Conservation (phyloP, 2,329 filamentous ascomycete genomes). For the Colletotrichum magnum region DNA sequence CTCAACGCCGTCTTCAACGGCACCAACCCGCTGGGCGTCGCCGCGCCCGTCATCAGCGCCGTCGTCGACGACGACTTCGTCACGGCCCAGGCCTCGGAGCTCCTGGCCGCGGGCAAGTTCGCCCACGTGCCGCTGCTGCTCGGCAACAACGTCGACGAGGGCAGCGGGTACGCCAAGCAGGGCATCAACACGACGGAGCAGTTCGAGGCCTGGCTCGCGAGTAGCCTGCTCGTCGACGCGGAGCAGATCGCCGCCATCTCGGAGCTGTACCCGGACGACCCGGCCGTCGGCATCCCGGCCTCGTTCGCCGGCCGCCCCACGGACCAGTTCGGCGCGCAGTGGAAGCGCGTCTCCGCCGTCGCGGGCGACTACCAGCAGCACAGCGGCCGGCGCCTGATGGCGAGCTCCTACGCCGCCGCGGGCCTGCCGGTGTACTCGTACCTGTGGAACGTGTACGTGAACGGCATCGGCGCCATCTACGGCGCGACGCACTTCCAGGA, state of each 20-base stretch:
- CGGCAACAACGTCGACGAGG: constrained; percentile 77
- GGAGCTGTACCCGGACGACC: constrained; percentile 65
- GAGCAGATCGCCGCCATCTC: constrained; percentile 45
- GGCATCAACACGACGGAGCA: constrained; percentile 69
- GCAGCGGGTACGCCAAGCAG: constrained; percentile 70
- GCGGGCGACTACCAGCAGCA: constrained; percentile 72
- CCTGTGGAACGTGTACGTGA: constrained; percentile 58
- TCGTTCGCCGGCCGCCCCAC: constrained; percentile 51
- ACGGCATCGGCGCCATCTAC: constrained; percentile 37
- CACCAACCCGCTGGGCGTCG: constrained; percentile 56
- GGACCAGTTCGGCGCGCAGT: constrained; percentile 75
- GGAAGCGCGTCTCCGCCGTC: constrained; percentile 74
- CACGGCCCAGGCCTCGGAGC: constrained; percentile 59
- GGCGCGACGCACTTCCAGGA: constrained; percentile 49
- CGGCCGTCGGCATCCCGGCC: constrained; percentile 65
- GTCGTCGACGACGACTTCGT: constrained; percentile 58
- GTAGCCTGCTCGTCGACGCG: constrained; percentile 51
- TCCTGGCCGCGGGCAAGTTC: constrained; percentile 70
- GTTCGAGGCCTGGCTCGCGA: constrained; percentile 58
- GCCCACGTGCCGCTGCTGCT: constrained; percentile 75
- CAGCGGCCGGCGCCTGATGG: constrained; percentile 66
- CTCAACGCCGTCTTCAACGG: constrained; percentile 63
- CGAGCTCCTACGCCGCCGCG: constrained; percentile 63
- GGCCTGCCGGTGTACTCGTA: constrained; percentile 69
- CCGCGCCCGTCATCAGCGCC: constrained; percentile 43